These are phyloP conservation scores for Lonicera japonica DNA, from an alignment of 129 eudicot species.

Conservation along the genomic window DNA sequence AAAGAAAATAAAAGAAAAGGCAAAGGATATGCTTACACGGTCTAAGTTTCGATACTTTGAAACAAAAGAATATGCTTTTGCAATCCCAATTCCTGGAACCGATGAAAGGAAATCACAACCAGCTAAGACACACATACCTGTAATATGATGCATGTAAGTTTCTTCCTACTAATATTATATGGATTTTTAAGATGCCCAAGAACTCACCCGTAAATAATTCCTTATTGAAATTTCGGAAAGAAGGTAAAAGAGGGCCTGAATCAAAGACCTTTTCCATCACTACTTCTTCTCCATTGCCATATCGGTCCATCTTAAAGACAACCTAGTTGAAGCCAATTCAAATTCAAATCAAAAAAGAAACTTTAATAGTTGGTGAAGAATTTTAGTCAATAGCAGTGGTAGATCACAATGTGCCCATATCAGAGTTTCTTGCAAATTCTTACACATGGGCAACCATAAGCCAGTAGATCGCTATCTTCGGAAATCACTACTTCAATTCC, in stretches of 20 bases:
- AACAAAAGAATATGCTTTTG: slow-evolving; percentile 66
- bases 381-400: not conserved
- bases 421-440: slow-evolving; percentile 18
- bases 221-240: slow-evolving; percentile 49
- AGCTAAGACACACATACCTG: slow-evolving; percentile 93
- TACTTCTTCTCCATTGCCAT: slow-evolving; percentile 79
- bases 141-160: slow-evolving; percentile 14
- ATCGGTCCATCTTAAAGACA: slow-evolving; percentile 76
- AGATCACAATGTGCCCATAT: not conserved
- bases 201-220: slow-evolving; percentile 50
- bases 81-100: slow-evolving; percentile 76
- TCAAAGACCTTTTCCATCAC: slow-evolving; percentile 45
- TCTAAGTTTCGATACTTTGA: slow-evolving; percentile 70
- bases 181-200: not conserved
- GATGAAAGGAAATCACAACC: slow-evolving; percentile 93
- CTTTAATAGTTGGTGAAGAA: slow-evolving; percentile 2
- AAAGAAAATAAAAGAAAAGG: not conserved
- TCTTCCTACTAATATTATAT: not conserved
- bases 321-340: slow-evolving; percentile 31
- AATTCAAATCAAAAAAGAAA: slow-evolving; percentile 6
- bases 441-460: slow-evolving; percentile 89
- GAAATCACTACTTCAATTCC: slow-evolving; percentile 74
- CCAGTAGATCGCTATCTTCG: slow-evolving; percentile 83
- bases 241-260: slow-evolving; percentile 36
- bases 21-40: slow-evolving; percentile 54